These are phyloP conservation scores for Scheffersomyces quercinus DNA, from an alignment of 1,139 yeast species.

Conservation along the genomic window DNA sequence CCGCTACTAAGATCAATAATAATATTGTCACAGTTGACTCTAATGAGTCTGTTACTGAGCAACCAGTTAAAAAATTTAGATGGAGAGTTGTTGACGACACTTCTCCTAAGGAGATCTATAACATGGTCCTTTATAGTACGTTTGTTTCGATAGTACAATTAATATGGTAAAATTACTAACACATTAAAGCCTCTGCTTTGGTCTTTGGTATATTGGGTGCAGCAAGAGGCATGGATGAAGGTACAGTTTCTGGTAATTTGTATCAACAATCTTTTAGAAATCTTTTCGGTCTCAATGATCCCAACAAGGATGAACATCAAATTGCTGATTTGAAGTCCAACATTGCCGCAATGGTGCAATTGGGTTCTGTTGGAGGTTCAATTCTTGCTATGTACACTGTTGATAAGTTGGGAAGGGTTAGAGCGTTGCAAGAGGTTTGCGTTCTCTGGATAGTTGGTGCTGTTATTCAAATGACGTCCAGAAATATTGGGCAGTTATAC, in stretches of 20 bases:
- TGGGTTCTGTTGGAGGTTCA: slow-evolving; percentile 63
- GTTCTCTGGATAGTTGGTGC: slow-evolving; percentile 49
- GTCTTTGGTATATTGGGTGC: slow-evolving; percentile 35
- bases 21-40: not conserved
- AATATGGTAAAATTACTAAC: slow-evolving; percentile 12
- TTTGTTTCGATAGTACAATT: slow-evolving; percentile 46
- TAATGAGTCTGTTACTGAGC: not conserved
- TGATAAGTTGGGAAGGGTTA: slow-evolving; percentile 56
- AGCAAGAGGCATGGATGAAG: slow-evolving; percentile 67
- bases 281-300: slow-evolving; percentile 49
- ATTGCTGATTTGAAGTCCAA: slow-evolving; percentile 53
- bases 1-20: not conserved
- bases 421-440: slow-evolving; percentile 50
- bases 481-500: slow-evolving; percentile 48
- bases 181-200: not conserved
- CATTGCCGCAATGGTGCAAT: slow-evolving; percentile 62
- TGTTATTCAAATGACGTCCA: slow-evolving; percentile 49
- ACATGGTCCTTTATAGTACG: slow-evolving; percentile 50
- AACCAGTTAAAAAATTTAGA: slow-evolving; percentile 7
- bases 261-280: slow-evolving; percentile 44
- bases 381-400: slow-evolving; percentile 50
- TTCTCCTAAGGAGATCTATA: slow-evolving; percentile 52
- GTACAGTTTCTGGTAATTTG: slow-evolving; percentile 46
- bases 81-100: slow-evolving; percentile 17
- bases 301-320: slow-evolving; percentile 29